Evolutionary conservation across 164 flowering plant genomes (phyloP).

Genomic region (Stephania cephalantha): DNA sequence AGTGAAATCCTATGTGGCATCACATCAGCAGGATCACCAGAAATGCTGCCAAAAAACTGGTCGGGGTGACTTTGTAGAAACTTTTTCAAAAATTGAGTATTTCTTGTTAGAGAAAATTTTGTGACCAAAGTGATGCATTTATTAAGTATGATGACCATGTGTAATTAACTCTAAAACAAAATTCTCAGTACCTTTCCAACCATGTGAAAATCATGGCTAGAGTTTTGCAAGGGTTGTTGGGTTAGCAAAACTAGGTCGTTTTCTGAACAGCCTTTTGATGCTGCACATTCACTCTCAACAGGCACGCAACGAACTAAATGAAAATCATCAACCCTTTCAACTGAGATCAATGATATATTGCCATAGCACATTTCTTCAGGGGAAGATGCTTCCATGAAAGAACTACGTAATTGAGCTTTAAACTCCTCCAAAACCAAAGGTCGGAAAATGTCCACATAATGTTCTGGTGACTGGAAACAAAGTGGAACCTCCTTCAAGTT

Average conservation of each 20-base stretch:
- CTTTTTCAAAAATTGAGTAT: too few relatives aligned
- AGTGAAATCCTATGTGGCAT: too few relatives aligned
- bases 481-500: slow-evolving; percentile 69
- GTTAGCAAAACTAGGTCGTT: slow-evolving; percentile 90
- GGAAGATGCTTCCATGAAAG: slow-evolving; percentile 67
- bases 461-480: slow-evolving; percentile 63
- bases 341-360: slow-evolving; percentile 61
- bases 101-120: too few relatives aligned
- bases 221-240: slow-evolving; percentile 46
- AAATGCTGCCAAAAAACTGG: too few relatives aligned
- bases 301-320: slow-evolving; percentile 77
- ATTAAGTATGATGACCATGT: too few relatives aligned
- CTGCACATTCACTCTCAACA: slow-evolving; percentile 39
- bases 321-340: slow-evolving; percentile 92
- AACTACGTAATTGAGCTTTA: slow-evolving; percentile 75
- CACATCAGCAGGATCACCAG: too few relatives aligned
- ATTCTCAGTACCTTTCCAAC: slow-evolving; percentile 72
- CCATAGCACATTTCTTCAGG: slow-evolving; percentile 67
- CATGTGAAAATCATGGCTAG: slow-evolving; percentile 55
- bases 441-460: slow-evolving; percentile 70
- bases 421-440: slow-evolving; percentile 93
- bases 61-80: too few relatives aligned
- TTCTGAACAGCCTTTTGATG: slow-evolving; percentile 51
- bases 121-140: too few relatives aligned
- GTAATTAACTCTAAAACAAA: not conserved